phyloP scores from a whole-genome alignment of 345 rosid species.

The Eucalyptus cladocalyx region DNA sequence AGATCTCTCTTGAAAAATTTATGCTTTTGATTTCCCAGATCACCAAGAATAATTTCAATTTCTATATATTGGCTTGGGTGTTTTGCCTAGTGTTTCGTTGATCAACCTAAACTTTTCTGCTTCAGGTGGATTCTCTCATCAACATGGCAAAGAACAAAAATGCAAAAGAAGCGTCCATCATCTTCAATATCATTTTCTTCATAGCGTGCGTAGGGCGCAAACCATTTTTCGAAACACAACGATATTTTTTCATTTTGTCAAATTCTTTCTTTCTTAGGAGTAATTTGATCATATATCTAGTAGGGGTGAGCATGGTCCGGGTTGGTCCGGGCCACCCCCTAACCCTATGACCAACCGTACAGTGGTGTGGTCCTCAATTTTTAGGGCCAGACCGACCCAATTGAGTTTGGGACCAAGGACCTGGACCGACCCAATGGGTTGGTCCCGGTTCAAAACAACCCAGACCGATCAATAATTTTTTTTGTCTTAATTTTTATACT shows the following conservation, averaged over 20 bases:
- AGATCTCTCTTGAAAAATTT: neutral
- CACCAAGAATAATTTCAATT: neutral
- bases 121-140: neutral
- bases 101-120: neutral
- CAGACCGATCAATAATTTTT: no score
- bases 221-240: neutral
- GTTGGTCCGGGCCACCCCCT: no score
- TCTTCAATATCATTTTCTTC: neutral
- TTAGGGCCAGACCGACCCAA: no score
- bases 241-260: neutral
- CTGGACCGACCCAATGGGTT: no score
- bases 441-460: no score
- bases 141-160: neutral
- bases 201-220: neutral
- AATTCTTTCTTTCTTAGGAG: neutral
- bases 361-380: no score
- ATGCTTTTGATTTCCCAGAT: neutral
- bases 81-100: neutral
- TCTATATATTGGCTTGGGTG: neutral
- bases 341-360: no score
- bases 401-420: no score
- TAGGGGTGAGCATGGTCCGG: no score
- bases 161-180: neutral
- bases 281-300: neutral
- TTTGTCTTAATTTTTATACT: no score